Base-by-base conservation (phyloP, 345 rosid species). In the Murraya paniculata region DNA sequence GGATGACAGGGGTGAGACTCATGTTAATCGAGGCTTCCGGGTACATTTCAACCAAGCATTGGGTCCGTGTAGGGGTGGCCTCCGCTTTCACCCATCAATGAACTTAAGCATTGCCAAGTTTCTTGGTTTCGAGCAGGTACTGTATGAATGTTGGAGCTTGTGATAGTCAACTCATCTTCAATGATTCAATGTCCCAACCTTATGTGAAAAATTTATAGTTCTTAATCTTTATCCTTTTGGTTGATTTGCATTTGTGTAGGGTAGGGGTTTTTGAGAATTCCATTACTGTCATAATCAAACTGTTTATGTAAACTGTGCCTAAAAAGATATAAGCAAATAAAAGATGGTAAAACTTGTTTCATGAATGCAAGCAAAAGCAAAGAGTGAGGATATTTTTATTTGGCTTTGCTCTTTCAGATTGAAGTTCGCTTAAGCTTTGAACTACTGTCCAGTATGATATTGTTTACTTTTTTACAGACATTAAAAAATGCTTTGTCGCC, bases 1-100 rank as follows among this genome's bases (percentile, higher is more conserved):
- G 76, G 99, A 96, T 92, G 99, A 96, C 78, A 92, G 94, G 72
- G 99, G 99, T 66, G 99, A 94, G 88, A 91, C 93, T 72, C 98
- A 94, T 87, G 97, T 94, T 64, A 94, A 93, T 84, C 91, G 99
- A 48, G 99, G 99, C 35, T 94, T 92, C 80, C 84, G 99, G 80
- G 97, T 96, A 67, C 99, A 96, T 72, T 96, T 96, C 85, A 96
- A 88, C 81, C 98, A 91, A 88, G 94, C 98, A 33, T 65, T 96
- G 71, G 99, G 99, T 74, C 99, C 99, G 25, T 96, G 95, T 80
- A 91, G 99, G 80, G 98, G 99, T 65, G 98, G 99, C 76, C 86
- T 96, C 77, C 98, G 98, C 38, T 92, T 96, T 84, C 98, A 94
- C 85, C 98, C 99, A 61, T 86, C 87, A 39, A 86, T 92, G 95